These are phyloP conservation scores for Chalara sp. DNA, from an alignment of 2,329 filamentous ascomycete genomes.

Conservation along the genomic window DNA sequence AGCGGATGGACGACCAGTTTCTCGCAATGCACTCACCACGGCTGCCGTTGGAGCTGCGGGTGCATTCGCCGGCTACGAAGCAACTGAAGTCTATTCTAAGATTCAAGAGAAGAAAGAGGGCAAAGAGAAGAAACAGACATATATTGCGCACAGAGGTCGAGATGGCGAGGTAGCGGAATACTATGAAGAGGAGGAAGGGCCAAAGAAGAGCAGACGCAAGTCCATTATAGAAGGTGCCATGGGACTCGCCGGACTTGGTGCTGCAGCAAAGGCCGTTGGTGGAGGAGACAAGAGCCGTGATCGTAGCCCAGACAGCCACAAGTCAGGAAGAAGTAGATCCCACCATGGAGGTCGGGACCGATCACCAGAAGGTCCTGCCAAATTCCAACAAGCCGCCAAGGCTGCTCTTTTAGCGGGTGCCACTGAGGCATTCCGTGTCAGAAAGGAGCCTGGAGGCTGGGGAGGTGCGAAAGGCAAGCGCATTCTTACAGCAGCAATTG, in stretches of 20 bases:
- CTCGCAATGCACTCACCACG: conserved; percentile 52
- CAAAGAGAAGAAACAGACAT: conserved; percentile 41
- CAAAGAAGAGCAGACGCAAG: conserved; percentile 50
- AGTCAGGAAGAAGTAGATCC: conserved; percentile 42
- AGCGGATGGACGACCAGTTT: conserved; percentile 37
- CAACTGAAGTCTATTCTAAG: conserved; percentile 57
- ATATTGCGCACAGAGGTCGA: conserved; percentile 46
- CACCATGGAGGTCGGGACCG: conserved; percentile 46
- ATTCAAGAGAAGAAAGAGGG: conserved; percentile 25
- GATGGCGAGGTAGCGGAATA: conserved; percentile 47
- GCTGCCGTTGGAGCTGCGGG: conserved; percentile 58
- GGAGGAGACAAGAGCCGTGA: conserved; percentile 35
- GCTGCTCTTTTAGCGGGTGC: conserved; percentile 86
- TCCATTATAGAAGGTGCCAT: conserved; percentile 58
- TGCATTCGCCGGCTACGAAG: conserved; percentile 56
- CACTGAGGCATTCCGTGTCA: conserved; percentile 83
- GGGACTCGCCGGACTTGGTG: conserved; percentile 54
- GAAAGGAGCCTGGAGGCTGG: conserved; percentile 86
- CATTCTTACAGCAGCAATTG: conserved; percentile 77
- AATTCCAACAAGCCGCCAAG: conserved; percentile 81
- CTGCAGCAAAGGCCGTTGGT: conserved; percentile 52
- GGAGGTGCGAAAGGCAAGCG: conserved; percentile 88
- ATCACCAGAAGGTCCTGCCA: conserved; percentile 45
- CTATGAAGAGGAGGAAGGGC: conserved; percentile 50
- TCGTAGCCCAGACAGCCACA: conserved; percentile 32